Percentiles rank a stretch among this genome's conserved stretches.
phyloP scores from a whole-genome alignment of 2,329 filamentous ascomycete genomes.

The Aspergillus sp. region DNA sequence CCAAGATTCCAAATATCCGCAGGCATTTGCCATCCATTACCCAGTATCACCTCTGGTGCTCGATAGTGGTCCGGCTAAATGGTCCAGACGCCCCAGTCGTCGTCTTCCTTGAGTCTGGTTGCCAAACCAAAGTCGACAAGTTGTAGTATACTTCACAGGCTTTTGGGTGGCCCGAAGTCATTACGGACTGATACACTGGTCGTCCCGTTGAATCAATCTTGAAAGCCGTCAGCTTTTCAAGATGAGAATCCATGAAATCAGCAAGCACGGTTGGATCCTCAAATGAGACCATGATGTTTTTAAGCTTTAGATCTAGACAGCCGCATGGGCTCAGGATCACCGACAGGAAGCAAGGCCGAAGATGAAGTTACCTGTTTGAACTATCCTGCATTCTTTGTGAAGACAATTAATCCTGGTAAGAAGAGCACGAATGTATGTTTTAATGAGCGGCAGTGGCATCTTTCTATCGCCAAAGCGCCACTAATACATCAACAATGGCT shows the following conservation, averaged over 20 bases:
- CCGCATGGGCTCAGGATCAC: slow-evolving; percentile 8
- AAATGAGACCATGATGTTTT: slow-evolving; percentile 39
- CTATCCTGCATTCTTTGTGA: slow-evolving; percentile 35
- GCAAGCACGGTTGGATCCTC: slow-evolving; percentile 26
- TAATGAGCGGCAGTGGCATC: slow-evolving; percentile 30
- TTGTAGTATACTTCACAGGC: slow-evolving; percentile 22
- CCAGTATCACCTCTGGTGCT: slow-evolving; percentile 38
- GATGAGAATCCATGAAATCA: slow-evolving; percentile 26
- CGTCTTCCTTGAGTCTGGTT: slow-evolving; percentile 30
- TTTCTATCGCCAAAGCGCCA: slow-evolving; percentile 23
- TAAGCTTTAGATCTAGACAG: slow-evolving; percentile 38
- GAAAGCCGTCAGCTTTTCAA: slow-evolving; percentile 26
- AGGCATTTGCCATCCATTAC: slow-evolving; percentile 32
- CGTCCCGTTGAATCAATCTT: slow-evolving; percentile 28
- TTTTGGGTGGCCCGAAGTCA: slow-evolving; percentile 27
- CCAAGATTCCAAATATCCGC: slow-evolving; percentile 41
- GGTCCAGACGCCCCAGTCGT: slow-evolving; percentile 37
- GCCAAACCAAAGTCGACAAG: slow-evolving; percentile 34
- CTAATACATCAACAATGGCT: slow-evolving; percentile 33
- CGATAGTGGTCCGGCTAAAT: slow-evolving; percentile 43
- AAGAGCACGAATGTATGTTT: slow-evolving; percentile 32
- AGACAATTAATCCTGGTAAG: slow-evolving; percentile 41
- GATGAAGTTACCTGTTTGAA: slow-evolving; percentile 36
- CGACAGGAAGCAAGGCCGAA: slow-evolving; percentile 6
- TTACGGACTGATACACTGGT: slow-evolving; percentile 29